Evolutionary conservation across 2,329 filamentous ascomycete genomes (phyloP), one percentile per base, ranked within the genome.

Genomic region (Nothophoma quercina): DNA sequence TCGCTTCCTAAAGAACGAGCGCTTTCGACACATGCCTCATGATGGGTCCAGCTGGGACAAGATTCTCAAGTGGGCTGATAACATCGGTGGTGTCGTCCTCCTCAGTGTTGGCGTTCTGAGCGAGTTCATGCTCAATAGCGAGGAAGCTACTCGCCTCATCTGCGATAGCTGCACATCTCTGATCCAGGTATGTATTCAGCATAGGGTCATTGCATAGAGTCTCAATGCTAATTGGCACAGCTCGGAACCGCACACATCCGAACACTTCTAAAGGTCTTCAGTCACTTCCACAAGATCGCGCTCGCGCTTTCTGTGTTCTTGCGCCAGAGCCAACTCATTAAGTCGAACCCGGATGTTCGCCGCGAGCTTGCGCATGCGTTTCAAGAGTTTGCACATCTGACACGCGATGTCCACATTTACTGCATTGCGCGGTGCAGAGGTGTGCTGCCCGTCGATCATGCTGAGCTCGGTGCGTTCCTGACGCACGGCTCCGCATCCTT

Each of bases 161-260:
- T 79, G 77, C 71, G 76, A 75, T 26, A 71, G 74, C 21, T 75
- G 68, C 46, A 67, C 73, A 4, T 60, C 75, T 15, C 64, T 80
- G 10, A 60, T 81, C n/a, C 74, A 78, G 70, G 78, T 78, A 40
- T 21, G 58, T 49, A 3, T 8, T 8, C 8, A 16, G n/a, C n/a
- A 9, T 15, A 2, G 7, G 26, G 10, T 28, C 10, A 10, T 6
- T 7, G 5, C 39, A 22, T 16, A 6, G 7, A 12, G 19, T 22
- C 15, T 39, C 10, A n/a, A 22, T 30, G 9, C 32, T 40, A 18
- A 44, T 18, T 4, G 12, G 4, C 7, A 28, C 18, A 64, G 62
- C 38, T 64, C 23, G 62, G 62, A 18, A 33, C 58, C n/a, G 36
- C 29, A 8, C 60, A 63, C n/a, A 54, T 54, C 28, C 58, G 55